These are phyloP conservation scores for Pichia cactophila DNA, from an alignment of 1,139 yeast genomes.

Conservation along the genomic window DNA sequence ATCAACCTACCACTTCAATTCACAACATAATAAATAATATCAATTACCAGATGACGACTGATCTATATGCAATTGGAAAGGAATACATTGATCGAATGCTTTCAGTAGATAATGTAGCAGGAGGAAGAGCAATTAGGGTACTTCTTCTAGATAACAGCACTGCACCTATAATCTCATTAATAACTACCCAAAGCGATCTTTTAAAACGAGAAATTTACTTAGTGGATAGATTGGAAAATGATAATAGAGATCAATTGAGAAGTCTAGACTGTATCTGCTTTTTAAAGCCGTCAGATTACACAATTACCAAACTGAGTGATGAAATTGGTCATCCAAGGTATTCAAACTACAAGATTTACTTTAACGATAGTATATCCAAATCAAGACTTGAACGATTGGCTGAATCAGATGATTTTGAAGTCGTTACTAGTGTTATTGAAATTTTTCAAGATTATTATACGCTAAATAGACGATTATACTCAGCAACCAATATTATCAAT, in stretches of 20 bases:
- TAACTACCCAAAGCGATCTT: slow-evolving; percentile 79
- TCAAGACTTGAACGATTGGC: slow-evolving; percentile 79
- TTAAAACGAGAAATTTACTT: slow-evolving; percentile 75
- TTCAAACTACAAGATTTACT: slow-evolving; percentile 63
- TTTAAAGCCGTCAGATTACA: slow-evolving; percentile 47
- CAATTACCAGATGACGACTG: slow-evolving; percentile 32
- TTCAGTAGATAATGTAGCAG: slow-evolving; percentile 18
- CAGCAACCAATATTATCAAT: slow-evolving; percentile 30
- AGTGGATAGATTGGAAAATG: slow-evolving; percentile 63
- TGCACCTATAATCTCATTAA: slow-evolving; percentile 74
- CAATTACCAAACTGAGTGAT: slow-evolving; percentile 45
- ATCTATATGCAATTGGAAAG: slow-evolving; percentile 44
- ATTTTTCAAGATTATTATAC: slow-evolving; percentile 77
- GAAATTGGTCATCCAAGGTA: slow-evolving; percentile 79
- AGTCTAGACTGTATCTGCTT: slow-evolving; percentile 79
- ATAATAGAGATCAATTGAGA: slow-evolving; percentile 65
- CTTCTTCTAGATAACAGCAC: slow-evolving; percentile 74
- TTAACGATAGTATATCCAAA: slow-evolving; percentile 69
- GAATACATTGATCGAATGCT: slow-evolving; percentile 43
- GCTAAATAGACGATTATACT: slow-evolving; percentile 60
- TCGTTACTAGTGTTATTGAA: slow-evolving; percentile 68
- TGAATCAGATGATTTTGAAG: slow-evolving; percentile 82
- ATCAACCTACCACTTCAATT: no score
- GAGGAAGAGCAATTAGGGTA: slow-evolving; percentile 42
- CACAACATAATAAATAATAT: no score